phyloP scores from a whole-genome alignment of 495 filamentous ascomycete species.

The Parathielavia appendiculata region DNA sequence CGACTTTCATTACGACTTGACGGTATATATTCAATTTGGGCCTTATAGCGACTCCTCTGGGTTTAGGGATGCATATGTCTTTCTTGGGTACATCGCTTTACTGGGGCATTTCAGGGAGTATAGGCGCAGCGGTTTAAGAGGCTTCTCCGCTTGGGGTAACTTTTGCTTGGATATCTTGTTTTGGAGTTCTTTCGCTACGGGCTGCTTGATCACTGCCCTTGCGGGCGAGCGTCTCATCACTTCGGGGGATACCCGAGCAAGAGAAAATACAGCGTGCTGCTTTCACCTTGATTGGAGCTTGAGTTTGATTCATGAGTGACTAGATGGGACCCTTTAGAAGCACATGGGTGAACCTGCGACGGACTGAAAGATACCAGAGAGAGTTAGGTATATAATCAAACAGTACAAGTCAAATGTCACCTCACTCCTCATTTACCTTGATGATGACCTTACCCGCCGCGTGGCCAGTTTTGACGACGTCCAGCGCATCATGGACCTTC shows the following conservation, averaged over 20 bases:
- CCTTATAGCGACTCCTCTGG: not conserved
- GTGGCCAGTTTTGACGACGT: constrained; percentile 23
- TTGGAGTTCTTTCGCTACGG: not conserved
- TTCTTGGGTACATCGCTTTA: not conserved
- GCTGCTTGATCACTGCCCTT: too few species aligned
- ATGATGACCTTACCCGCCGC: constrained; percentile 34
- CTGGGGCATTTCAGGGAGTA: not conserved
- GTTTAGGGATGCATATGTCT: not conserved
- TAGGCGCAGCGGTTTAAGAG: not conserved
- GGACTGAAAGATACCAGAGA: not conserved
- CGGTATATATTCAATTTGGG: not conserved
- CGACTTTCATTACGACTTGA: not conserved
- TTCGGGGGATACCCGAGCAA: not conserved
- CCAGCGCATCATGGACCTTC: constrained; percentile 31
- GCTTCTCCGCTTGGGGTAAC: not conserved
- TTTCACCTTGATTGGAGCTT: too few species aligned
- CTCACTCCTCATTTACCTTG: constrained; percentile 20
- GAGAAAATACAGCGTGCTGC: too few species aligned
- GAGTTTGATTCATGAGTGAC: too few species aligned
- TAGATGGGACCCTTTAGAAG: too few species aligned
- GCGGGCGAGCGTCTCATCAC: too few species aligned
- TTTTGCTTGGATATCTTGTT: not conserved
- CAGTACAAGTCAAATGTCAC: not conserved
- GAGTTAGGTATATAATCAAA: not conserved
- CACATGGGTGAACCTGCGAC: not conserved